A percentile compares a stretch with the other conserved stretches of the same genome.
Evolutionary conservation across 1,284 basidiomycete species (phyloP).

Genomic region (Ganoderma lucidum): DNA sequence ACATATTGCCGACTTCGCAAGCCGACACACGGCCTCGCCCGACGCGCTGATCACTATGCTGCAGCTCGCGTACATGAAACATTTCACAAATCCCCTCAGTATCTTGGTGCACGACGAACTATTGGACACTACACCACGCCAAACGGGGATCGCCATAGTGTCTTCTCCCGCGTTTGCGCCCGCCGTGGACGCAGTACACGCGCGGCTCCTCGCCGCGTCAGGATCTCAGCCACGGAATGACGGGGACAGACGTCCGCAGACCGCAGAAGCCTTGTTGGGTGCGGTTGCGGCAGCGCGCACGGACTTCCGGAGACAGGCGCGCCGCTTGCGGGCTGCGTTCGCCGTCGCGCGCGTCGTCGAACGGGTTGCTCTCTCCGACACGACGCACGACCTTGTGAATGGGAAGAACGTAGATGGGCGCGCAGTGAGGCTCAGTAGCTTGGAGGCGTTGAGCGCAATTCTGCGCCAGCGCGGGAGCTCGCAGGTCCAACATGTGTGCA

Average conservation of each 20-base stretch:
- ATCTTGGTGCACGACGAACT: slow-evolving; percentile 49
- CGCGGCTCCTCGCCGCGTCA: slow-evolving; percentile 38
- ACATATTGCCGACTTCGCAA: slow-evolving; percentile 62
- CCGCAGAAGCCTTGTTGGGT: slow-evolving; percentile 32
- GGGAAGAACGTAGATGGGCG: slow-evolving; percentile 30
- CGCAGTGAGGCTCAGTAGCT: slow-evolving; percentile 23
- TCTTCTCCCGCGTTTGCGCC: slow-evolving; percentile 38
- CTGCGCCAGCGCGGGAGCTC: slow-evolving; percentile 52
- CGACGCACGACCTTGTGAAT: slow-evolving; percentile 33
- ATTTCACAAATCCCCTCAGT: slow-evolving; percentile 69
- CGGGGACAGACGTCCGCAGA: slow-evolving; percentile 1
- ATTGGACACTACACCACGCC: slow-evolving; percentile 26
- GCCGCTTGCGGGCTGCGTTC: slow-evolving; percentile 56
- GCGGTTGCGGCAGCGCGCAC: slow-evolving; percentile 49
- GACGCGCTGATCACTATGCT: slow-evolving; percentile 64
- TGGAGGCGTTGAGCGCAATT: slow-evolving; percentile 46
- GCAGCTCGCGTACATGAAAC: slow-evolving; percentile 70
- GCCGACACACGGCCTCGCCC: slow-evolving; percentile 60
- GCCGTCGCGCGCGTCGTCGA: slow-evolving; percentile 53
- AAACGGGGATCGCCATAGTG: slow-evolving; percentile 36
- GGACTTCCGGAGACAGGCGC: slow-evolving; percentile 44
- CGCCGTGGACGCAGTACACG: slow-evolving; percentile 53
- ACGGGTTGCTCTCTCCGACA: slow-evolving; percentile 49
- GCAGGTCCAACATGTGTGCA: slow-evolving; percentile 53
- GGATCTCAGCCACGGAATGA: not conserved